Evolutionary conservation across 192 early-diverging fungal genomes (phyloP).

Genomic region (Chytriomyces sp.): DNA sequence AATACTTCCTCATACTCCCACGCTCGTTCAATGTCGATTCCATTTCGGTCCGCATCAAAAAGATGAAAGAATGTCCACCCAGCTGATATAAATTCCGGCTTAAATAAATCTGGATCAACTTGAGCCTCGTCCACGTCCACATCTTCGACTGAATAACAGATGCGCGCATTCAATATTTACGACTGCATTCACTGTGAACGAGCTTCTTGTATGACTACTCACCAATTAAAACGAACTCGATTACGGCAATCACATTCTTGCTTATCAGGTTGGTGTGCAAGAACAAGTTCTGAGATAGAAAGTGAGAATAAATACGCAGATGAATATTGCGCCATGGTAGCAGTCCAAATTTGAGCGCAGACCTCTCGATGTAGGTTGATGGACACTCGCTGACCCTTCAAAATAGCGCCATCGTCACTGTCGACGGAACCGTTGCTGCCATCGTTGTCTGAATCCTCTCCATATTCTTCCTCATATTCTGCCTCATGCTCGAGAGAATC

Average conservation of each 20-base stretch:
- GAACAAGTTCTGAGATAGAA: constrained; percentile 35
- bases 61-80: constrained; percentile 58
- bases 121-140: neutral
- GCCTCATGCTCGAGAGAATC: neutral
- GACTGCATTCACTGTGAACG: neutral
- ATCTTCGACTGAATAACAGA: neutral
- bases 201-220: constrained; percentile 1
- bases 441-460: constrained; percentile 17
- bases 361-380: constrained; percentile 36
- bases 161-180: neutral
- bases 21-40: constrained; percentile 26
- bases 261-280: constrained; percentile 44
- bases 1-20: constrained; percentile 36
- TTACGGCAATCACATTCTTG: constrained; percentile 39
- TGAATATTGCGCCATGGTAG: neutral
- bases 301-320: neutral
- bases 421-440: constrained; percentile 5
- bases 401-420: constrained; percentile 8
- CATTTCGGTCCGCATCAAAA: constrained; percentile 47
- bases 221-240: constrained; percentile 44
- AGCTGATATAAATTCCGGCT: constrained; percentile 37
- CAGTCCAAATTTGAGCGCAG: neutral
- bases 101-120: constrained; percentile 10
- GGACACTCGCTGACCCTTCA: constrained; percentile 37
- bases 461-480: constrained; percentile 11